Conservation (phyloP, 1,284 basidiomycete genomes). For the Fomitopsis schrenkii region DNA sequence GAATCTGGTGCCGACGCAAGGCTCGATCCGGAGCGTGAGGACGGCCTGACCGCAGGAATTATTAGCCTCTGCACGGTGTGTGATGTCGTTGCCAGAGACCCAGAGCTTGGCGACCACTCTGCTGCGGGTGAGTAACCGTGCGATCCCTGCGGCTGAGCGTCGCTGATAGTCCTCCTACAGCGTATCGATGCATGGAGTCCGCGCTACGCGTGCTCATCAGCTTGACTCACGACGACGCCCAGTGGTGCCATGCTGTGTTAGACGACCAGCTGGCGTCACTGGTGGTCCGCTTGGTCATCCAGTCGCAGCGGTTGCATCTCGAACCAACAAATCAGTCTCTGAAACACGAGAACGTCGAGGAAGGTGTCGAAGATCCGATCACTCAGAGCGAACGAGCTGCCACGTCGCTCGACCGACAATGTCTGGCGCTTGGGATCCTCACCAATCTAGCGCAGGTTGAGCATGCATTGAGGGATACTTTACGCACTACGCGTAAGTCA, state of each 20-base stretch:
- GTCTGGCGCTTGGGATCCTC: conserved; percentile 64
- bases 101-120: conserved; percentile 13
- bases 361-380: conserved; percentile 14
- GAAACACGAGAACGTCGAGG: conserved; percentile 11
- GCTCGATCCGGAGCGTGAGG: conserved; percentile 20
- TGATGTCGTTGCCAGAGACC: conserved; percentile 28
- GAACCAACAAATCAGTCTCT: not conserved
- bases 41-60: conserved; percentile 34
- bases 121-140: conserved; percentile 12
- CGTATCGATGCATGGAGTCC: conserved; percentile 48
- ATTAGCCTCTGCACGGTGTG: conserved; percentile 42
- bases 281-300: conserved; percentile 41
- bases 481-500: conserved; percentile 44
- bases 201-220: conserved; percentile 64
- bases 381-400: conserved; percentile 27
- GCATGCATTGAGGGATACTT: conserved; percentile 38
- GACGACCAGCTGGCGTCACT: conserved; percentile 39
- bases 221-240: conserved; percentile 54
- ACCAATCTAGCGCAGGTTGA: conserved; percentile 66
- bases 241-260: conserved; percentile 50
- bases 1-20: conserved; percentile 7
- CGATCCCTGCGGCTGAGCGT: not conserved
- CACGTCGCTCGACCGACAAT: conserved; percentile 54
- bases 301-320: conserved; percentile 26
- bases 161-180: conserved; percentile 20